These are phyloP conservation scores for Candida jianshihensis DNA, from an alignment of 805 yeast species.

Conservation along the genomic window DNA sequence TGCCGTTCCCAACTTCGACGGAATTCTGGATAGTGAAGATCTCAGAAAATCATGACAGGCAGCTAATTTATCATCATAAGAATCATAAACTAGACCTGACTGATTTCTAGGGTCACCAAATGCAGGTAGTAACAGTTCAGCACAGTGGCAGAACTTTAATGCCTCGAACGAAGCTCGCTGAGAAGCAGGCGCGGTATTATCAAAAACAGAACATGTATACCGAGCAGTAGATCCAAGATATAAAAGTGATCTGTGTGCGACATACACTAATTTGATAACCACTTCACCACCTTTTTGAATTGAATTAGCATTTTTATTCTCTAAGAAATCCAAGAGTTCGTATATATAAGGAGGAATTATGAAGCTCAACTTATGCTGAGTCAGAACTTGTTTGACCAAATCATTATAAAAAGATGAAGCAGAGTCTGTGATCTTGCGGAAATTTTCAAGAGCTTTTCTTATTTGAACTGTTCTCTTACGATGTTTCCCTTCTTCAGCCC, in stretches of 20 bases:
- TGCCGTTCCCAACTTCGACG: conserved; percentile 29
- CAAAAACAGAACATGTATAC: conserved; percentile 38
- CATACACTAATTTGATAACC: conserved; percentile 28
- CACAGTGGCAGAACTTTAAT: conserved; percentile 40
- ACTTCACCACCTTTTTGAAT: conserved; percentile 7
- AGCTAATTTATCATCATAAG: conserved; percentile 6
- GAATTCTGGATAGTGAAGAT: conserved; percentile 36
- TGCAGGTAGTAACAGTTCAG: conserved; percentile 55
- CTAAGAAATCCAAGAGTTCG: conserved; percentile 6
- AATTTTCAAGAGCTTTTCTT: conserved; percentile 46
- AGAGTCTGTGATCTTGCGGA: conserved; percentile 41
- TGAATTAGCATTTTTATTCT: conserved; percentile 6
- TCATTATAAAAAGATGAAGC: conserved; percentile 41
- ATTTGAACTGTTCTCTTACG: conserved; percentile 38
- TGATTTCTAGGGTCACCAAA: conserved; percentile 62
- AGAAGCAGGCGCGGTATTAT: conserved; percentile 26
- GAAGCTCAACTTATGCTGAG: conserved; percentile 29
- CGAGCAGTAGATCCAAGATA: conserved; percentile 55
- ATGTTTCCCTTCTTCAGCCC: conserved; percentile 14
- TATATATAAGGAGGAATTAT: conserved; percentile 16
- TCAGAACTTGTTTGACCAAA: conserved; percentile 33
- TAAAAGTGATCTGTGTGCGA: conserved; percentile 42
- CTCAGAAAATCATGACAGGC: conserved; percentile 40
- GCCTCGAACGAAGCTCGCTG: conserved; percentile 38
- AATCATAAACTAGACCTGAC: conserved; percentile 50